Percentiles rank a stretch among this genome's conserved stretches.
Conservation (phyloP, 2,329 filamentous ascomycete species). For the Aspergillus awamori region DNA sequence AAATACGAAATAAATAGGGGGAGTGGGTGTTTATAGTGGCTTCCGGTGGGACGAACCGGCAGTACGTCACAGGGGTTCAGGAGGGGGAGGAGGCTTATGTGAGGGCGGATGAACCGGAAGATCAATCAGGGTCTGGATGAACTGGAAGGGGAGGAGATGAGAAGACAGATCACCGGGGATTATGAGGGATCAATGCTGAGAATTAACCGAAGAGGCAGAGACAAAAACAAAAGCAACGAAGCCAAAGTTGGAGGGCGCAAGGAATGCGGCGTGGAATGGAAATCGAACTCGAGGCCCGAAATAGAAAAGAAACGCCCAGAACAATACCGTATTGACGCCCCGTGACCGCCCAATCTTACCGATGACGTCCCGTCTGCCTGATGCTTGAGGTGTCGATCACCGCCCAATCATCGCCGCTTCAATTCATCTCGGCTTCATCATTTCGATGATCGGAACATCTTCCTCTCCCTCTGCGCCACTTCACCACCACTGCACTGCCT, state of each 20-base stretch:
- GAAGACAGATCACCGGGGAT: not conserved
- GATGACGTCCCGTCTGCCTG: not conserved
- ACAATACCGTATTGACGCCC: not conserved
- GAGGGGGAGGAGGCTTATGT: not conserved
- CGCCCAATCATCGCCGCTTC: not conserved
- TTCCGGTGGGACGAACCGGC: conserved; percentile 15
- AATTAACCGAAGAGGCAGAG: not conserved
- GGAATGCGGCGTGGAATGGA: not conserved
- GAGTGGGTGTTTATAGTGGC: conserved; percentile 9
- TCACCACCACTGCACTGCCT: not conserved
- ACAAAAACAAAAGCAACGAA: not conserved
- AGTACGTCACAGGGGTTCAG: conserved; percentile 14
- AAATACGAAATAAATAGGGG: conserved; percentile 1
- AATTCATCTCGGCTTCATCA: not conserved
- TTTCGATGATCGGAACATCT: too few relatives aligned
- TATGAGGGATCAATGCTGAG: not conserved
- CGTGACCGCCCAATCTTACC: not conserved
- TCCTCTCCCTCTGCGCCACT: not conserved
- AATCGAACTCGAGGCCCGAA: too few relatives aligned
- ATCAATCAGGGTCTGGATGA: not conserved
- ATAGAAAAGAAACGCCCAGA: not conserved
- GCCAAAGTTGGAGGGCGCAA: not conserved
- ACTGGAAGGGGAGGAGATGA: conserved; percentile 4
- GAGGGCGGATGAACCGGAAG: conserved; percentile 1
- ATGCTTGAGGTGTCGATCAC: not conserved